Conservation (phyloP, 108 stramenopile genomes). For the Hondaea fermentalgiana region DNA sequence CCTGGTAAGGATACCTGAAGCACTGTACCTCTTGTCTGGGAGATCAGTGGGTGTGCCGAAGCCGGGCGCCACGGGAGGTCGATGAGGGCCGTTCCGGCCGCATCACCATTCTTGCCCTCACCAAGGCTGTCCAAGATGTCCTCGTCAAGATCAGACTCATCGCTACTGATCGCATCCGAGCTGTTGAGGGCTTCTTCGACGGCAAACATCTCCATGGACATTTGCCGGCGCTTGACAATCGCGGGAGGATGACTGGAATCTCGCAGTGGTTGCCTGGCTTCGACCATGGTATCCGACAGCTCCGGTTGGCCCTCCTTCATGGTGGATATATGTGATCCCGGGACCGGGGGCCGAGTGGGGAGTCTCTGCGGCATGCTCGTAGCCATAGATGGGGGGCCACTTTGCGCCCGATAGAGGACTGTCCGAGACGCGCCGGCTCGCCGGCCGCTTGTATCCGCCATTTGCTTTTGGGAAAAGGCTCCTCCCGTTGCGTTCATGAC, state of each 20-base stretch:
- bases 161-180: not conserved
- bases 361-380: no score
- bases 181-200: not conserved
- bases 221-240: not conserved
- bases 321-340: no score
- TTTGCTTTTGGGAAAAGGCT: not conserved
- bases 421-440: not conserved
- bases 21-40: not conserved
- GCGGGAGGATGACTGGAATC: not conserved
- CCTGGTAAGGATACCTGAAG: not conserved
- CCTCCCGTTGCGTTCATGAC: not conserved
- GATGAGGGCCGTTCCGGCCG: not conserved
- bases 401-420: not conserved
- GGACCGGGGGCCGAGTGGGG: no score
- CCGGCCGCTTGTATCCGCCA: no score
- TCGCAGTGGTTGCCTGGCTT: no score
- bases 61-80: not conserved
- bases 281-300: no score
- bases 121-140: not conserved
- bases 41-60: not conserved
- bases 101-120: not conserved
- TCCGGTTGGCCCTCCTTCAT: no score
- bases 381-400: not conserved
- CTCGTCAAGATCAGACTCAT: not conserved
- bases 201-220: not conserved